phyloP scores from a whole-genome alignment of 139 green algal genomes.

The Medakamo hakoo region DNA sequence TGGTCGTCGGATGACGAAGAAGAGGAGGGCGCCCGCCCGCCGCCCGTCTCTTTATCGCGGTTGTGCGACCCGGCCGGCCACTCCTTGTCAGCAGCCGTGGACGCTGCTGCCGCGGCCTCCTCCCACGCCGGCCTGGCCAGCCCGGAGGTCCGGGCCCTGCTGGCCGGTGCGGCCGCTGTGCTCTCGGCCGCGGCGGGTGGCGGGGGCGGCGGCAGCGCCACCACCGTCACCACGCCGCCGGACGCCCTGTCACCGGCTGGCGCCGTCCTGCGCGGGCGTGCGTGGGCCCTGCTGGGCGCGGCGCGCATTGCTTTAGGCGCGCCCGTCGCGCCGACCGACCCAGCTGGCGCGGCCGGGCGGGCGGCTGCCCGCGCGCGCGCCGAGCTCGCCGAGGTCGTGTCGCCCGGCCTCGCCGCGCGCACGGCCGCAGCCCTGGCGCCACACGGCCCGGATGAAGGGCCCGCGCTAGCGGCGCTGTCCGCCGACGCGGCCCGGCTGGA shows the following conservation, averaged over 20 bases:
- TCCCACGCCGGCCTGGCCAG: neutral
- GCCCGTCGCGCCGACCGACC: conserved; percentile 55
- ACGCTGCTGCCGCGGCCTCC: too few species aligned
- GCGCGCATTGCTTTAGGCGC: conserved; percentile 58
- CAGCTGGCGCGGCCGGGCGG: conserved; percentile 43
- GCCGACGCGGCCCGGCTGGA: neutral
- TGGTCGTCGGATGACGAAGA: too few species aligned
- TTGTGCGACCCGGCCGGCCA: too few species aligned
- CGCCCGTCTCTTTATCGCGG: neutral
- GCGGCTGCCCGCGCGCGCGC: conserved; percentile 18
- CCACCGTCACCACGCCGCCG: too few species aligned
- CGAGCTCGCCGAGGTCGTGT: conserved; percentile 19
- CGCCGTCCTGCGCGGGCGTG: conserved; percentile 9
- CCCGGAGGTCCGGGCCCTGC: too few species aligned
- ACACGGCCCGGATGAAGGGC: neutral
- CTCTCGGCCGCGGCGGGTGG: neutral
- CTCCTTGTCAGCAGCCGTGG: too few species aligned
- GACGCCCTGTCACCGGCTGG: conserved; percentile 20
- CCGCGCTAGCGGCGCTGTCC: neutral
- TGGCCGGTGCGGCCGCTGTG: neutral
- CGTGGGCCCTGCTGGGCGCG: conserved; percentile 64
- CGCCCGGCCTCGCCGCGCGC: conserved; percentile 18
- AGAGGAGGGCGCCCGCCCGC: too few species aligned
- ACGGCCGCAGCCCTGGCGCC: neutral
- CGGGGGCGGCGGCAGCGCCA: neutral